Base-by-base conservation (phyloP, 805 yeast genomes). In the Huiozyma naganishii region DNA sequence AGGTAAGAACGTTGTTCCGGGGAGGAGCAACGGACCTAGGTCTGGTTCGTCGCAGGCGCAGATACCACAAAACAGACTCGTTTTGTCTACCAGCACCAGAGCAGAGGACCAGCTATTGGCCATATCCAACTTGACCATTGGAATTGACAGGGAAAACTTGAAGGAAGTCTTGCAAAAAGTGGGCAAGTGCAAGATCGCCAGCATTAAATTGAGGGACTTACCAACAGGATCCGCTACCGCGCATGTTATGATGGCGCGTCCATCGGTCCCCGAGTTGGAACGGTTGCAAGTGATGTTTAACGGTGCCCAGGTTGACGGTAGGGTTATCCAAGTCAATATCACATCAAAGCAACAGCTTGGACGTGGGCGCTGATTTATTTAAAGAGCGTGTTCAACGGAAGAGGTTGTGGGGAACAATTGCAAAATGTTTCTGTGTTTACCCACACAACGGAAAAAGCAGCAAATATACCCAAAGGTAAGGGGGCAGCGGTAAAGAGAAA, bases 241-340 rank as follows among this genome's bases (percentile, higher is more conserved):
- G 1, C 67, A 67, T 41, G 60, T 69, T 5, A 52, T 55, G 45
- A 58, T 68, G 44, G 45, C 45, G 2, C 52, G 62, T 29, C 58
- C 64, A 2, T 50, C 50, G 7, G 27, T 41, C 1, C 43, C 51
- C 0, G 52, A 51, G 10, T 53, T 73, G 28, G 51, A 55, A 9
- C 45, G 41, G 3, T 70, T 70, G 0, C 54, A 55, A 12, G 47
- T 48, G 13, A 47, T 55, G 34, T 60, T 74, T 32, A 58, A 75
- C 46, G 68, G 69, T 6, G 72, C 70, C 1, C 46, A 61, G n/a
- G 76, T 77, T 9, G 77, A 75, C 52, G 76, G 76, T 10, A 57
- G 72, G 40, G 59, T 59, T 2, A 47, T 73, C 7, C 53, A 54
- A 36, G 71, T 66, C 1, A 55, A 52, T 17, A 57, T 69, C 11